Evolutionary conservation across 78 protist genomes (phyloP).

Genomic region (Tieghemostelium lacteum): DNA sequence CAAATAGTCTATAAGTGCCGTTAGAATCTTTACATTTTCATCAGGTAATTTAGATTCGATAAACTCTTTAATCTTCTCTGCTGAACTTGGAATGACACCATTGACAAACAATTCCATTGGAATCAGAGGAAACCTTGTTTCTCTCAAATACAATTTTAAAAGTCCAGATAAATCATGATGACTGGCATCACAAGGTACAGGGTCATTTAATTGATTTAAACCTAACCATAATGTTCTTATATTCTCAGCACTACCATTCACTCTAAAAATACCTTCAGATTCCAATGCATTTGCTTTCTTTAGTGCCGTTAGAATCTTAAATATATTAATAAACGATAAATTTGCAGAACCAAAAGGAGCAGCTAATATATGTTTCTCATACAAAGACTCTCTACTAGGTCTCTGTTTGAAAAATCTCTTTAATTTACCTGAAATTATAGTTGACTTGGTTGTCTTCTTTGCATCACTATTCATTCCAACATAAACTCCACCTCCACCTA

Average conservation of each 20-base stretch:
- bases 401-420: background rate
- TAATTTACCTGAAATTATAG: background rate
- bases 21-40: slow-evolving; percentile 20
- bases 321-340: slow-evolving; percentile 39
- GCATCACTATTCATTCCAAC: too few species aligned
- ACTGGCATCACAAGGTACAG: background rate
- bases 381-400: slow-evolving; percentile 62
- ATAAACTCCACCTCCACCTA: too few species aligned
- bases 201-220: background rate
- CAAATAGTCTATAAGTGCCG: slow-evolving; percentile 20
- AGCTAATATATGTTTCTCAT: slow-evolving; percentile 46
- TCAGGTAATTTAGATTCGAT: slow-evolving; percentile 33
- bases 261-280: slow-evolving; percentile 61
- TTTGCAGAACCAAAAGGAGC: slow-evolving; percentile 43
- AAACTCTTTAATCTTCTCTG: slow-evolving; percentile 24
- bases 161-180: slow-evolving; percentile 64
- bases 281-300: slow-evolving; percentile 45
- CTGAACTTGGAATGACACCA: background rate
- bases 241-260: slow-evolving; percentile 67
- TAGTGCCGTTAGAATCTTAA: slow-evolving; percentile 31
- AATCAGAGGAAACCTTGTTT: slow-evolving; percentile 45
- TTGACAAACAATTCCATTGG: slow-evolving; percentile 46
- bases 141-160: slow-evolving; percentile 58
- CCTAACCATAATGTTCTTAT: slow-evolving; percentile 37
- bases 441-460: background rate